Evolutionary conservation across 495 filamentous ascomycete species (phyloP), one percentile per base, ranked within the genome.

Genomic region (Aspergillus nanangensis): DNA sequence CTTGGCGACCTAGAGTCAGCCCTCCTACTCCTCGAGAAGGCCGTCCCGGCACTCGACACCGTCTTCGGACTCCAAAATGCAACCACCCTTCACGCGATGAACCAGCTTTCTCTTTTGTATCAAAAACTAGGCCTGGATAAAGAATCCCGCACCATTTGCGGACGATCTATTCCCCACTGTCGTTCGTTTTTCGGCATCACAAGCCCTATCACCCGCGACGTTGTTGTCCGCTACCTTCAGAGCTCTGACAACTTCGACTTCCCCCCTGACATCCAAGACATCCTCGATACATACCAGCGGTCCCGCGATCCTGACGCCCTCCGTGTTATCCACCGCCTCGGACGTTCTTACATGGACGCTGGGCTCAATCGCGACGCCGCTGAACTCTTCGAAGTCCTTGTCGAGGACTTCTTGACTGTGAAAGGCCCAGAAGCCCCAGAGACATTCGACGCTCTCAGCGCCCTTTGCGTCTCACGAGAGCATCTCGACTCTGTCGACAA

Each of bases 211-310:
- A 65, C 58, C 19, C 36, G 61, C 19, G 55, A 65, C 33, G 45
- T 48, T 0, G 48, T 65, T 4, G 48, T 60, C 4, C 48, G 58
- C 18, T 66, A 63, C 38, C 36, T 66, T 1, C 52, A 61, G 13
- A 48, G 47, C 35, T 52, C 62, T 1, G 55, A 59, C 3, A 61
- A 59, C 39, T 61, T 62, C 27, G 62, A 66, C 42, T 66, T 66
- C 21, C 54, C 62, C 2, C 10, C 47, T 3, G 60, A 66, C 13
- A 55, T 66, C 36, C 50, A 54, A 41, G 49, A 56, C 8, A 53
- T 57, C 11, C 48, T 66, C 8, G 57, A 61, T 13, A 36, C 50
- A 3, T 66, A 63, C 37, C 55, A 57, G 38, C 48, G 47, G 5
- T 61, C 56, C 18, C 52, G 45, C 9, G 52, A 56, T 10, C 25